Percentiles rank a stretch among this genome's conserved stretches.
Conservation (phyloP, 2,329 filamentous ascomycete genomes). For the Talaromyces sp. region DNA sequence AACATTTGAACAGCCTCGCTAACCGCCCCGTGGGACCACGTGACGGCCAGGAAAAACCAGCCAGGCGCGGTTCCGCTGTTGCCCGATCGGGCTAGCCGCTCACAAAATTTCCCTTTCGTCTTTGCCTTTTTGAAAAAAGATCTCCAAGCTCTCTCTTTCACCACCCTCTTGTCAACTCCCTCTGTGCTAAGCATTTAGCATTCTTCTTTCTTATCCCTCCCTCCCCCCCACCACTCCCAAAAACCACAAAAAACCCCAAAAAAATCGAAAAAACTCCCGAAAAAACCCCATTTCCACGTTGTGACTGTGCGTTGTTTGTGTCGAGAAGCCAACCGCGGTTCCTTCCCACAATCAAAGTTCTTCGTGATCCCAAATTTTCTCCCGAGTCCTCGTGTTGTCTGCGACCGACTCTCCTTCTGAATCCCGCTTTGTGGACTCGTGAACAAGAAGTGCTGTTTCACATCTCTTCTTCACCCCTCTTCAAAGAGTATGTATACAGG, state of each 20-base stretch:
- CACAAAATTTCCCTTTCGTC: slow-evolving; percentile 25
- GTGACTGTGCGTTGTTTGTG: slow-evolving; percentile 29
- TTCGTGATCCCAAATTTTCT: slow-evolving; percentile 14
- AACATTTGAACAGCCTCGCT: slow-evolving; percentile 2
- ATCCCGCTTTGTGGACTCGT: background rate
- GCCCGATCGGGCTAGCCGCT: slow-evolving; percentile 9
- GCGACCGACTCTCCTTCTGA: slow-evolving; percentile 2
- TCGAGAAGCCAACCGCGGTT: slow-evolving; percentile 14
- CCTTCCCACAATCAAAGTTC: slow-evolving; percentile 13
- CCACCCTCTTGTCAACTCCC: slow-evolving; percentile 13
- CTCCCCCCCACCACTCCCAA: slow-evolving; percentile 25
- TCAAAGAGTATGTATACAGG: slow-evolving; percentile 5
- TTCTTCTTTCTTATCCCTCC: slow-evolving; percentile 18
- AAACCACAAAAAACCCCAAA: slow-evolving; percentile 30
- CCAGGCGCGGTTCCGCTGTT: background rate
- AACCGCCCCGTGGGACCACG: slow-evolving; percentile 5
- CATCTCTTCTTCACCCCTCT: slow-evolving; percentile 4
- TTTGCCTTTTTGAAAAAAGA: slow-evolving; percentile 25
- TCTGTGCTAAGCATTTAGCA: slow-evolving; percentile 18
- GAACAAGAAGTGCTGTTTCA: background rate
- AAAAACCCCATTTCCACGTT: slow-evolving; percentile 22
- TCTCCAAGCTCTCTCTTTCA: slow-evolving; percentile 14
- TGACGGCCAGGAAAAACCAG: slow-evolving; percentile 7
- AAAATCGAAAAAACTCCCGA: slow-evolving; percentile 32
- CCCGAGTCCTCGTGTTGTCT: slow-evolving; percentile 6